A percentile compares a stretch with the other conserved stretches of the same genome.
Evolutionary conservation across 371 early-diverging fungal species (phyloP).

Genomic region (Mucor plumbeus): DNA sequence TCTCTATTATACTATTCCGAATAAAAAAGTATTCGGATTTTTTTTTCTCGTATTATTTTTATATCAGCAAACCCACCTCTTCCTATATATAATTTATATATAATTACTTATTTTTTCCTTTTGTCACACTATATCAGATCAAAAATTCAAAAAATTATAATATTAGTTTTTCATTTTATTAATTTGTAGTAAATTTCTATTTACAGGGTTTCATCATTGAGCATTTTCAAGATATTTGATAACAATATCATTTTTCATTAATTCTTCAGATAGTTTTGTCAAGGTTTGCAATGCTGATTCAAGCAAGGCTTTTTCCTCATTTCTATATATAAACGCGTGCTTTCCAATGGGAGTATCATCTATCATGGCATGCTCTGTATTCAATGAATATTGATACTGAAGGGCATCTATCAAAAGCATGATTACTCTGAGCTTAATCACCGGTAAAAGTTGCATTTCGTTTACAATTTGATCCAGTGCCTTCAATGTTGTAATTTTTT

Average conservation of each 20-base stretch:
- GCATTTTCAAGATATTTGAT: constrained; percentile 1
- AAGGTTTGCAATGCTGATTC: constrained; percentile 11
- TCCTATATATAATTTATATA: constrained; percentile 2
- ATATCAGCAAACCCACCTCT: too few species aligned
- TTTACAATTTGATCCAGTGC: constrained; percentile 11
- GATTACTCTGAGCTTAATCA: constrained; percentile 33
- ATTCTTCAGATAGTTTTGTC: background rate
- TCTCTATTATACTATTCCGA: background rate
- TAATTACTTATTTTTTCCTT: too few species aligned
- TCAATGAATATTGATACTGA: constrained; percentile 15
- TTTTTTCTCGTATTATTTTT: too few species aligned
- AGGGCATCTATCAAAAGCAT: constrained; percentile 35
- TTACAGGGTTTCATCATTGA: constrained; percentile 11
- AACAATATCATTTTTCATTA: constrained; percentile 11
- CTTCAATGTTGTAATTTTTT: background rate
- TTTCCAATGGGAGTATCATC: background rate
- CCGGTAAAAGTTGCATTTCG: constrained; percentile 9
- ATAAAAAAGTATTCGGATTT: too few species aligned
- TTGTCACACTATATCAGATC: too few species aligned
- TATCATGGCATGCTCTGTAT: background rate
- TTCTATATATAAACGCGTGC: constrained; percentile 17
- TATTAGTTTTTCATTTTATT: too few species aligned
- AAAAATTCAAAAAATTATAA: too few species aligned
- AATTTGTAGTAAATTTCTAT: too few species aligned
- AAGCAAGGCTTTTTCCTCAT: constrained; percentile 12